Percentiles rank a stretch among this genome's conserved stretches.
These are phyloP conservation scores for Sporodiniella umbellata DNA, from an alignment of 371 early-diverging fungal species.

Conservation along the genomic window DNA sequence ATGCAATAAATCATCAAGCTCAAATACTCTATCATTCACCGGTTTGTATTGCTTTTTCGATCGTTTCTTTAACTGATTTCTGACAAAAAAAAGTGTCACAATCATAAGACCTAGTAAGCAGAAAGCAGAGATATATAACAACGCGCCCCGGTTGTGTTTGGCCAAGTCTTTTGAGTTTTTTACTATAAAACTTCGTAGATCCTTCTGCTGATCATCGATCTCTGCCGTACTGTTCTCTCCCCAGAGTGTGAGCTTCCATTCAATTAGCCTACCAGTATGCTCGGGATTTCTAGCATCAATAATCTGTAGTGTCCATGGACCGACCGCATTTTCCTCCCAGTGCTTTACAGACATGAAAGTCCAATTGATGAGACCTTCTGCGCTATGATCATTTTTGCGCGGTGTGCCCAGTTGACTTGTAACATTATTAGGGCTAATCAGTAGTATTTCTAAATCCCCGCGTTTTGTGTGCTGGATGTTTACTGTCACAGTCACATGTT, in stretches of 20 bases:
- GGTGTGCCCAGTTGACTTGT: constrained; percentile 68
- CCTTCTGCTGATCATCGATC: background rate
- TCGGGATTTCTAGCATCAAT: constrained; percentile 49
- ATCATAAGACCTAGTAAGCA: constrained; percentile 11
- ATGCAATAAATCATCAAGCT: constrained; percentile 17
- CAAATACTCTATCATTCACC: constrained; percentile 10
- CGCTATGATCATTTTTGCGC: constrained; percentile 64
- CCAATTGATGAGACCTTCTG: constrained; percentile 80
- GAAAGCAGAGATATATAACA: constrained; percentile 2
- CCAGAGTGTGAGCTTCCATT: constrained; percentile 69
- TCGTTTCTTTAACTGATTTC: constrained; percentile 1
- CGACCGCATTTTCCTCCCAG: constrained; percentile 86
- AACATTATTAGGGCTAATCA: constrained; percentile 70
- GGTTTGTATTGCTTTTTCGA: background rate
- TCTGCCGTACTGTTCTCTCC: constrained; percentile 46
- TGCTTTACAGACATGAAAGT: constrained; percentile 95
- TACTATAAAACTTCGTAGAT: background rate
- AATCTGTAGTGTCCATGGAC: constrained; percentile 76
- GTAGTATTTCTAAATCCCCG: constrained; percentile 78
- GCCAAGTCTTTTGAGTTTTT: background rate
- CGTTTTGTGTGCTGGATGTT: constrained; percentile 72
- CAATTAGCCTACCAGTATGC: constrained; percentile 44
- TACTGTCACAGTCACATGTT: constrained; percentile 84
- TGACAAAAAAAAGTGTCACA: constrained; percentile 12
- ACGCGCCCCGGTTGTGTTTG: background rate